A percentile compares a stretch with the other conserved stretches of the same genome.
phyloP scores from a whole-genome alignment of 1,139 yeast genomes.

The Nakaseomyces bracarensis region DNA sequence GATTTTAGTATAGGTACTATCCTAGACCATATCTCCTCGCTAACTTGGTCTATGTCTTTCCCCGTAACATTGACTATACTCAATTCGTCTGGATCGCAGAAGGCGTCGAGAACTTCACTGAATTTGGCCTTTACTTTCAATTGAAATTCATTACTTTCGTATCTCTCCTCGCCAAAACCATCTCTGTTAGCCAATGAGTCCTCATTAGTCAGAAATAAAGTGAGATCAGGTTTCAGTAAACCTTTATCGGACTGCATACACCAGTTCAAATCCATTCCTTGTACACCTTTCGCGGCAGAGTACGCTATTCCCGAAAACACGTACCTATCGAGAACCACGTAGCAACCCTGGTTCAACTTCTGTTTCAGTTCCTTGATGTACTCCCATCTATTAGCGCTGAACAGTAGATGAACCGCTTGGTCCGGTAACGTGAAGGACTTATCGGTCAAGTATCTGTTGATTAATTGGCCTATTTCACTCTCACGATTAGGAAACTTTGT shows the following conservation, averaged over 20 bases:
- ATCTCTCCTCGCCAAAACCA: constrained; percentile 89
- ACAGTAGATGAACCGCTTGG: constrained; percentile 76
- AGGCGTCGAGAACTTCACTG: constrained; percentile 11
- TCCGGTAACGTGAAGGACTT: constrained; percentile 46
- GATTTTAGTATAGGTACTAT: constrained; percentile 6
- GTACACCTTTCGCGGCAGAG: constrained; percentile 60
- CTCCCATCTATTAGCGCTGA: constrained; percentile 96
- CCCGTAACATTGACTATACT: constrained; percentile 52
- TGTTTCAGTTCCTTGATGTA: constrained; percentile 41
- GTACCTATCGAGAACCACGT: constrained; percentile 74
- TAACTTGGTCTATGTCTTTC: constrained; percentile 50
- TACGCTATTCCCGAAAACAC: constrained; percentile 91
- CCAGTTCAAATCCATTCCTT: constrained; percentile 60
- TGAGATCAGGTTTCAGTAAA: constrained; percentile 77
- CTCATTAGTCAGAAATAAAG: constrained; percentile 63
- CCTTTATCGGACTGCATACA: constrained; percentile 75
- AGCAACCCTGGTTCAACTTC: constrained; percentile 44
- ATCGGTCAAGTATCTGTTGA: constrained; percentile 62
- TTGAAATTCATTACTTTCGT: constrained; percentile 72
- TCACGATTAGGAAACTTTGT: constrained; percentile 82
- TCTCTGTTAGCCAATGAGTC: constrained; percentile 47
- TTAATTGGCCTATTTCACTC: constrained; percentile 71
- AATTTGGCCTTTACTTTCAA: constrained; percentile 55
- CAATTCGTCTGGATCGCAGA: neutral
- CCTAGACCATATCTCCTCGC: constrained; percentile 11